Base-by-base conservation (phyloP, 495 filamentous ascomycete species). In the Bryoglossum gracile region DNA sequence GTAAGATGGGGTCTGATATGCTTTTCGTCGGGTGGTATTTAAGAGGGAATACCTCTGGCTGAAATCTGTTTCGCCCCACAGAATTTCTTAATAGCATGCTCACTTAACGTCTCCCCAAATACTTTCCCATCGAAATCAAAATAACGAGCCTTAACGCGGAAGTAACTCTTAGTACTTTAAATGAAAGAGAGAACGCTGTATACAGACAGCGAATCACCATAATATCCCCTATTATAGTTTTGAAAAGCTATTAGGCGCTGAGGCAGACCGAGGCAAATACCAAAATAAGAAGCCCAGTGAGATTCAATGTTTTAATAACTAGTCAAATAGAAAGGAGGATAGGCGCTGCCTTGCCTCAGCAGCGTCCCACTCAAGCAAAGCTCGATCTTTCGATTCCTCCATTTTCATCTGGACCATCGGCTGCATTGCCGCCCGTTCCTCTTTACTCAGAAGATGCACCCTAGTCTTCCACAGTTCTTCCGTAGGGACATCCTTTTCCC, bases 401-500 rank as follows among this genome's bases (percentile, higher is more conserved):
- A 32, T 32, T 32, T 32, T 32, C n/a, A 6, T 32, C 28, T 32
- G 8, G n/a, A 37, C 14, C 8, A 37, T 8, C 16, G 14, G 9
- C 10, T 37, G 8, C 14, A 37, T 37, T 14, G 16, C 14, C 5
- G 5, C 4, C 23, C 26, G 5, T 30, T 30, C 26, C 26, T 13
- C 13, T 13, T 30, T 13, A 30, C 26, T 30, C 13, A 30, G 13
- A 6, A 30, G 26, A 30, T 30, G 13, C 13, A 30, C 26, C 13
- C 26, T 30, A 5, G 26, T 6, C 26, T 30, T 30, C 26, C 13
- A 30, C 5, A 30, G 22, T 5, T 37, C 43, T 21, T 43, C n/a
- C 10, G 30, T 36, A 19, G 37, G 18, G 11, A 48, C 17, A 13
- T 56, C 47, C 11, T 17, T 18, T 28, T 54, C 57, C 36, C 48